A percentile compares a stretch with the other conserved stretches of the same genome.
Evolutionary conservation across 306 rosid species (phyloP).

Genomic region (Castanopsis chinensis): DNA sequence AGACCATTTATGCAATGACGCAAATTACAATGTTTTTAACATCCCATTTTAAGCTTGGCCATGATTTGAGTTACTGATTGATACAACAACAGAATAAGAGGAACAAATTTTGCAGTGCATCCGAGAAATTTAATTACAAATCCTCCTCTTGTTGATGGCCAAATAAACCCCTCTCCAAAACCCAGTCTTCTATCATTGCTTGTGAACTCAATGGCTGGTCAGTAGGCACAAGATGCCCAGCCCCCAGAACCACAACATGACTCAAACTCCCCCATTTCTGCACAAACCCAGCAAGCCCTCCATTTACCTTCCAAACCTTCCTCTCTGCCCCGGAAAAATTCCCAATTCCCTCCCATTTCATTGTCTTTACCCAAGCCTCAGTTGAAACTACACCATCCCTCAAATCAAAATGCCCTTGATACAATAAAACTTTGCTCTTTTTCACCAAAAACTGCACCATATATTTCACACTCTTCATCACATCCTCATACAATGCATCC

Average conservation of each 20-base stretch:
- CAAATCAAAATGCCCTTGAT: slow-evolving; percentile 72
- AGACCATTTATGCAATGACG: not conserved
- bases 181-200: slow-evolving; percentile 83
- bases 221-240: slow-evolving; percentile 70
- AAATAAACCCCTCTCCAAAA: slow-evolving; percentile 53
- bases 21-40: not conserved
- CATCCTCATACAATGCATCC: slow-evolving; percentile 41
- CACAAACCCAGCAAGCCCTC: slow-evolving; percentile 73
- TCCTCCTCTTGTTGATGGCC: not conserved
- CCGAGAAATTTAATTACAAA: not conserved
- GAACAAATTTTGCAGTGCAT: not conserved
- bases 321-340: slow-evolving; percentile 51
- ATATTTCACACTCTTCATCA: slow-evolving; percentile 76
- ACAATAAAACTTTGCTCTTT: slow-evolving; percentile 52
- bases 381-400: slow-evolving; percentile 56
- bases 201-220: slow-evolving; percentile 64
- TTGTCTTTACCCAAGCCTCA: slow-evolving; percentile 73
- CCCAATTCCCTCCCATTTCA: slow-evolving; percentile 65
- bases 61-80: not conserved
- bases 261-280: slow-evolving; percentile 66
- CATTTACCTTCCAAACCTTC: slow-evolving; percentile 64
- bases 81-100: not conserved
- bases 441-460: slow-evolving; percentile 60
- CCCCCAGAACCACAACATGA: slow-evolving; percentile 67
- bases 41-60: not conserved